Conservation (phyloP, 306 rosid genomes). For the Quercus variabilis region DNA sequence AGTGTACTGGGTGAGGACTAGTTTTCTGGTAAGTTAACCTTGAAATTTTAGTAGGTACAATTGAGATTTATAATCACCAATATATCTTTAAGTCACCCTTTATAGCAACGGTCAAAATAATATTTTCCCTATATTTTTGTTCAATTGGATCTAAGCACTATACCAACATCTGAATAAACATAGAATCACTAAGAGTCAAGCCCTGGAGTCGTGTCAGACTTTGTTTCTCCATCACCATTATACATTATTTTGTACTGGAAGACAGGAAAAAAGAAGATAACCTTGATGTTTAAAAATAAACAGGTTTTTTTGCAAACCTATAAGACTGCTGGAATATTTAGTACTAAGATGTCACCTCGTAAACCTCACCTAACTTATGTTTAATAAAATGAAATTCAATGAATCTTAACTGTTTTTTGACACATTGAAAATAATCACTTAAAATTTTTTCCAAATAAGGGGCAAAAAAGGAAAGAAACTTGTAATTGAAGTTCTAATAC, state of each 20-base stretch:
- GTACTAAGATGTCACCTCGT: slow-evolving; percentile 4
- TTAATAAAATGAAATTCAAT: slow-evolving; percentile 21
- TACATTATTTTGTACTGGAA: background rate
- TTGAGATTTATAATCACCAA: background rate
- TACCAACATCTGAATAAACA: slow-evolving; percentile 10
- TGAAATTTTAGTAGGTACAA: too few species aligned
- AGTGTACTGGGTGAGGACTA: too few species aligned
- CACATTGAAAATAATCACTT: background rate
- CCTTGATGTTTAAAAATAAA: slow-evolving; percentile 4
- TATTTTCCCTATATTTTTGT: slow-evolving; percentile 24
- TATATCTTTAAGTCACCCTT: background rate
- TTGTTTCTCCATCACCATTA: slow-evolving; percentile 10
- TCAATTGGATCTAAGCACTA: slow-evolving; percentile 1
- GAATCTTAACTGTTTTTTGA: slow-evolving; percentile 3
- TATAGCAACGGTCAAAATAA: too few species aligned
- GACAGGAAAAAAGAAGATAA: background rate
- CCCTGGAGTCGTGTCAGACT: slow-evolving; percentile 21
- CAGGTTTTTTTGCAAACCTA: slow-evolving; percentile 15
- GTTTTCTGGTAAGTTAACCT: too few species aligned
- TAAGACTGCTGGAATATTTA: slow-evolving; percentile 10
- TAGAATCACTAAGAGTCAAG: slow-evolving; percentile 8
- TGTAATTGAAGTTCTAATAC: background rate
- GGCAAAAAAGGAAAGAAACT: background rate
- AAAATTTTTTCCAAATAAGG: background rate
- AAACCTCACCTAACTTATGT: background rate